Conservation (phyloP, 495 filamentous ascomycete species). For the Talaromyces nanjingensis region DNA sequence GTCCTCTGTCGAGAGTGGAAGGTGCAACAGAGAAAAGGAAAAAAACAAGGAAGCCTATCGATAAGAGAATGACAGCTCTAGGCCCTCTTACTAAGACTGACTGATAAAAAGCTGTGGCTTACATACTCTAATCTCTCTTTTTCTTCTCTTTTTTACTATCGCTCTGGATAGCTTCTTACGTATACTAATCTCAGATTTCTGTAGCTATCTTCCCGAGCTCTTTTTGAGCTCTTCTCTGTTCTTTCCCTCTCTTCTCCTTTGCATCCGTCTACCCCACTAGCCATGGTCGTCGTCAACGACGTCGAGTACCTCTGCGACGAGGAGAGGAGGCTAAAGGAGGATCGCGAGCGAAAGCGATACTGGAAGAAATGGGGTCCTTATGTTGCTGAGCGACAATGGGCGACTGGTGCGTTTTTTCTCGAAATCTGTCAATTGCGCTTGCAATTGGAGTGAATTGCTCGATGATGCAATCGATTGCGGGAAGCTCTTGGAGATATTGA, state of each 20-base stretch:
- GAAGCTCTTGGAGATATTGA: not conserved
- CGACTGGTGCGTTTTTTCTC: conserved; percentile 55
- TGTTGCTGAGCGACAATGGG: conserved; percentile 72
- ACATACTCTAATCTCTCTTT: not conserved
- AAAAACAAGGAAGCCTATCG: not conserved
- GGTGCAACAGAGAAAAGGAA: not conserved
- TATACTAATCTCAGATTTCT: not conserved
- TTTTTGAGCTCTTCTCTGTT: not conserved
- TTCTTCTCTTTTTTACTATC: not conserved
- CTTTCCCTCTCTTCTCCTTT: not conserved
- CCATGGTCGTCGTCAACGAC: conserved; percentile 83
- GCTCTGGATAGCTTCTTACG: not conserved
- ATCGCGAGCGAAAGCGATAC: conserved; percentile 69
- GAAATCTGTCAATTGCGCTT: conserved; percentile 6
- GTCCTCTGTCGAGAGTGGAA: too few relatives aligned
- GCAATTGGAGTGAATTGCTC: not conserved
- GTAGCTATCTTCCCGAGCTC: not conserved
- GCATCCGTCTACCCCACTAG: not conserved
- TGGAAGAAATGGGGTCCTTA: conserved; percentile 90
- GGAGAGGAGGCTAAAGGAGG: conserved; percentile 82
- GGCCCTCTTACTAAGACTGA: not conserved
- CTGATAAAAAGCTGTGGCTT: not conserved
- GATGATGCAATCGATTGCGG: not conserved
- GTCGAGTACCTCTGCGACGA: conserved; percentile 80
- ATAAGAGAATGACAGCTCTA: not conserved